Evolutionary conservation across 1,284 basidiomycete genomes (phyloP), one percentile per base, ranked within the genome.

Genomic region (Trichosporon inkin): DNA sequence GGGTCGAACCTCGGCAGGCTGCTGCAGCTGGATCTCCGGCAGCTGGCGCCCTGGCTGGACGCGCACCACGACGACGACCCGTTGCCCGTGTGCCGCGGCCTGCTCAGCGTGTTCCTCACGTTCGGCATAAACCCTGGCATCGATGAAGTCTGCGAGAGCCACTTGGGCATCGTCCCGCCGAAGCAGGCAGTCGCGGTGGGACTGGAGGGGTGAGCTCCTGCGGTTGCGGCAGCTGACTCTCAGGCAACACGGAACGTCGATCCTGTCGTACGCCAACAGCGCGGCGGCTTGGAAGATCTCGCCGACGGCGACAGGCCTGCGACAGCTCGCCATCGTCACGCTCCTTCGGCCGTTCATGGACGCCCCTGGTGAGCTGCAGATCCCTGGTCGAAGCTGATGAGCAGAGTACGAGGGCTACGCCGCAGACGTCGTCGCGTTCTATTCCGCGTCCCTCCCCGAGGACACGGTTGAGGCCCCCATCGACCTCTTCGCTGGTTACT

Each of bases 381-480:
- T 44, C 17, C 3, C 20, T 14, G 20, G 19, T 13, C 17, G 13
- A 10, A 6, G 56, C 53, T 59, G 49, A 60, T 69, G 22, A 35
- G 67, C 44, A 89, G 90, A 88, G 37, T 80, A 84, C 6, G 82
- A 86, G 53, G 83, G 86, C 49, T 80, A 81, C 38, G 86, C 86
- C 4, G 86, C 84, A 56, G 85, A 87, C 2, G 84, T 90, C 13
- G 85, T 88, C 62, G 82, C 86, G 0, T 93, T 89, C 75, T 93
- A 91, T 75, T 82, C 86, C 0, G 83, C 86, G 0, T 85, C 86
- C 1, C 78, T 95, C 28, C 81, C 83, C 0, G 79, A 83, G 20
- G 78, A 79, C 8, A 81, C 89, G 8, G 79, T 85, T 59, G 75
- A 85, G 6, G 88, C 92, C 0, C 87, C 85, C 61, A 80, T 95